Base-by-base conservation (phyloP, 2,329 filamentous ascomycete genomes). In the Aspergillus hortae region DNA sequence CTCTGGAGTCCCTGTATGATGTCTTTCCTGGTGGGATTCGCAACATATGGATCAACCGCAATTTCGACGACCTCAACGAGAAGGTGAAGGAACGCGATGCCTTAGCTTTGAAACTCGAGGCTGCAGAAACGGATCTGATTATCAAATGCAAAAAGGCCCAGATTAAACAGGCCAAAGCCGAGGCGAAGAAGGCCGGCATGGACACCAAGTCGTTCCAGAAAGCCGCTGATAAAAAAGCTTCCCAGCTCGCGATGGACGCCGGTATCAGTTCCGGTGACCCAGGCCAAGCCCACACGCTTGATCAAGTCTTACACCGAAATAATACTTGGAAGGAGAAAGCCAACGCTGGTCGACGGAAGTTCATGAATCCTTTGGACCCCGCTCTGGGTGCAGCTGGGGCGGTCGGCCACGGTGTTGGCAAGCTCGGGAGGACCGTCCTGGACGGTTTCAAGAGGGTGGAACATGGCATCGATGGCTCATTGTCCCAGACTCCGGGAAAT, bases 21-120 rank as follows among this genome's bases (percentile, higher is more conserved):
- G 92, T 97, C 1, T 97, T 96, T 61, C 94, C 94, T 0, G 94
- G 94, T 17, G 94, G 94, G 27, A 87, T 99, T 65, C 84, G 90
- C 54, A 97, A 97, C 61, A 89, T 99, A 44, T 99, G 92, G 92
- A 86, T 99, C 62, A 99, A 96, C 54, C 84, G 92, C 55, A 89
- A 99, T 66, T 87, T 90, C 59, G 89, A 92, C 41, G 81, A 86
- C 7, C 80, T 99, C 10, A 81, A 89, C 44, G 87, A 92, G 55
- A 97, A 97, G 67, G 88, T 97, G 43, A 82, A 89, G 45, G 76
- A 84, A 57, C 83, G 94, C 42, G 84, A 91, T 55, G 74, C 80
- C 7, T 75, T 96, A 12, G 90, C 92, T 44, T 69, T 79, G 40
- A 76, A 78, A 51, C 81, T 99, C 0, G 94, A 99, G 66, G 73